Conservation (phyloP, 257 asterid genomes). For the Plantago major region DNA sequence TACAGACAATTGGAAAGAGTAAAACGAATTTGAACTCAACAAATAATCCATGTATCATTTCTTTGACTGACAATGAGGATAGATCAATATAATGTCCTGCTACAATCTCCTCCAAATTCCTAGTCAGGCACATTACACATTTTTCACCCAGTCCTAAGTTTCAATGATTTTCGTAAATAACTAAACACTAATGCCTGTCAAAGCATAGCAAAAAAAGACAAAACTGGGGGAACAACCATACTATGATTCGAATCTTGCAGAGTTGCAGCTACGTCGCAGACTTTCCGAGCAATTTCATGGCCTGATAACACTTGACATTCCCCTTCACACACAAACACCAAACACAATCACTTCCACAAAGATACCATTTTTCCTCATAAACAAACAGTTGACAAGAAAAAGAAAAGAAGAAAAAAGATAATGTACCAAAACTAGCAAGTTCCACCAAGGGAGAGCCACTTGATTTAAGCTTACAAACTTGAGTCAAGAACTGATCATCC, state of each 20-base stretch:
- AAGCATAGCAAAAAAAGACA: slow-evolving; percentile 5
- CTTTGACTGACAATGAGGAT: not conserved
- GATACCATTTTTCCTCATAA: not conserved
- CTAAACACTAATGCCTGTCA: no score
- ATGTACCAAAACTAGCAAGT: slow-evolving; percentile 44
- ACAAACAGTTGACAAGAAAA: not conserved
- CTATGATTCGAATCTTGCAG: slow-evolving; percentile 54
- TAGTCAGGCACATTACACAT: slow-evolving; percentile 6
- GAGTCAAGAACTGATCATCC: slow-evolving; percentile 51
- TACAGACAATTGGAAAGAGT: not conserved
- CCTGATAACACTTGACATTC: slow-evolving; percentile 46
- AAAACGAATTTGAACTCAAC: no score
- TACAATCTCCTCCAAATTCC: not conserved
- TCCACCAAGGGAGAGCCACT: slow-evolving; percentile 53
- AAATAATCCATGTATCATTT: slow-evolving; percentile 1
- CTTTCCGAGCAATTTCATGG: slow-evolving; percentile 44
- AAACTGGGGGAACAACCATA: slow-evolving; percentile 22
- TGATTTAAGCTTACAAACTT: slow-evolving; percentile 60
- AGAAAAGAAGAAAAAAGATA: not conserved
- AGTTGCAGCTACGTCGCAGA: slow-evolving; percentile 44
- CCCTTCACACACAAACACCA: slow-evolving; percentile 33
- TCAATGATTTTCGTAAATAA: not conserved
- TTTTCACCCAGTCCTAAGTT: not conserved
- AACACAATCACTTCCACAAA: not conserved
- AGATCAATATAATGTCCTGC: not conserved